Percentiles rank a stretch among this genome's conserved stretches.
Evolutionary conservation across 108 stramenopile species (phyloP).

Genomic region (Skeletonema menzelii): DNA sequence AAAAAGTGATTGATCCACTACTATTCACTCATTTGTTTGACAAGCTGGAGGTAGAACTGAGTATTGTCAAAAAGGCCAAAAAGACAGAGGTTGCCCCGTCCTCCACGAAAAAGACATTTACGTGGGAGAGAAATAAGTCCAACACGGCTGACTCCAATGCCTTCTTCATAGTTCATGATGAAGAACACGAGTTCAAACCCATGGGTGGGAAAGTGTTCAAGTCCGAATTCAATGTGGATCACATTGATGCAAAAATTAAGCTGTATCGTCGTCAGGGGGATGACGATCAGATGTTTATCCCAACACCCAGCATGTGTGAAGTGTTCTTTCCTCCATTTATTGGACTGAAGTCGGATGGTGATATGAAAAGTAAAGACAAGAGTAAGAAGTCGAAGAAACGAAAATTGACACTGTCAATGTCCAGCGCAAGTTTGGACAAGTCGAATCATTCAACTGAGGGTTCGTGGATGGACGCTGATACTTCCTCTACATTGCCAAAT

Average conservation of each 20-base stretch:
- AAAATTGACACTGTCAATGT: constrained; percentile 9
- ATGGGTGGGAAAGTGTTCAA: constrained; percentile 36
- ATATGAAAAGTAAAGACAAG: constrained; percentile 25
- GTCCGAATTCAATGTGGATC: constrained; percentile 44
- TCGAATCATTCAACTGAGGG: constrained; percentile 3
- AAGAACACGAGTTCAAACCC: constrained; percentile 33
- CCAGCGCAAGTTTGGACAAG: background rate
- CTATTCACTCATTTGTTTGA: constrained; percentile 83
- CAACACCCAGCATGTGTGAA: constrained; percentile 52
- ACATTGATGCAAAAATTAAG: constrained; percentile 50
- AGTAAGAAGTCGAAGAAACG: constrained; percentile 32
- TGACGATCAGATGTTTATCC: constrained; percentile 41
- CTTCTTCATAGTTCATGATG: constrained; percentile 51
- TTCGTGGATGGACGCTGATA: constrained; percentile 7
- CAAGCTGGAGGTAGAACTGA: constrained; percentile 61
- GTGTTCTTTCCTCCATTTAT: constrained; percentile 64
- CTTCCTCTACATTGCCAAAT: constrained; percentile 1
- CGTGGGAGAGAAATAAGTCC: constrained; percentile 27
- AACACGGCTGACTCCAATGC: constrained; percentile 64
- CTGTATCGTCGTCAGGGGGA: constrained; percentile 43
- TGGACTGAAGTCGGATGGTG: constrained; percentile 18
- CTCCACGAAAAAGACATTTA: constrained; percentile 17
- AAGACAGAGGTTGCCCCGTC: constrained; percentile 25
- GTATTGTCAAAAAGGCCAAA: constrained; percentile 29
- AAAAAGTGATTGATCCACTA: constrained; percentile 53